phyloP scores from a whole-genome alignment of 2,329 filamentous ascomycete genomes.

The Nemania abortiva region DNA sequence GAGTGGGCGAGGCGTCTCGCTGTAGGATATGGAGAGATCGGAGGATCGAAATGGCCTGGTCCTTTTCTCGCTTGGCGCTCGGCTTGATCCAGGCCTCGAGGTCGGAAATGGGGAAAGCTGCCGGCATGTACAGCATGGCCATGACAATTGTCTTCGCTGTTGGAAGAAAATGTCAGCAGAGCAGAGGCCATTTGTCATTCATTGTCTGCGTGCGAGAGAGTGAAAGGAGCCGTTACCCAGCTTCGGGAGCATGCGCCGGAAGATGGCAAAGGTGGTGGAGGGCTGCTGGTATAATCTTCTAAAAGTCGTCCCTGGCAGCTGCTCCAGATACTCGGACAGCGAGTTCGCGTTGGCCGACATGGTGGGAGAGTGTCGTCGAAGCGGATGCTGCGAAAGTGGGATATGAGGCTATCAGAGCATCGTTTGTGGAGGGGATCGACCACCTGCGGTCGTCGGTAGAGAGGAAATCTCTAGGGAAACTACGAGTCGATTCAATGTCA shows the following conservation, averaged over 20 bases:
- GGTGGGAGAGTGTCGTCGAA: conserved; percentile 29
- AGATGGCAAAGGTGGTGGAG: conserved; percentile 93
- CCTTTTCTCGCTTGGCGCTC: conserved; percentile 74
- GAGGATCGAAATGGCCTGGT: conserved; percentile 84
- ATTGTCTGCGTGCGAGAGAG: neutral
- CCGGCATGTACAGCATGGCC: conserved; percentile 90
- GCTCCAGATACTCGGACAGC: conserved; percentile 91
- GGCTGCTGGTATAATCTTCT: conserved; percentile 94
- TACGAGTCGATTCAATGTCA: too few relatives aligned
- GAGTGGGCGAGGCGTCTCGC: conserved; percentile 76
- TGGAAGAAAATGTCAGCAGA: conserved; percentile 15
- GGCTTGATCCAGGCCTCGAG: conserved; percentile 89
- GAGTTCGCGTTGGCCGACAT: conserved; percentile 55
- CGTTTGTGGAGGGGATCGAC: conserved; percentile 8
- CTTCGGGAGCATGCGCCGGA: conserved; percentile 95
- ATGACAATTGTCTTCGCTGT: conserved; percentile 95
- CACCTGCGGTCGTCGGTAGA: conserved; percentile 7
- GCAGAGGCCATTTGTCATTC: neutral
- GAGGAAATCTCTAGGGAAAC: neutral
- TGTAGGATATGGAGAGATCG: conserved; percentile 88
- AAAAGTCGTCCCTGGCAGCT: conserved; percentile 89
- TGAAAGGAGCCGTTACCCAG: conserved; percentile 70
- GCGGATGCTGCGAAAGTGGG: conserved; percentile 28
- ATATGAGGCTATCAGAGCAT: conserved; percentile 33
- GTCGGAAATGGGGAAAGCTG: conserved; percentile 81